Evolutionary conservation across 257 asterid species (phyloP).

Genomic region (Solanum rostratum): DNA sequence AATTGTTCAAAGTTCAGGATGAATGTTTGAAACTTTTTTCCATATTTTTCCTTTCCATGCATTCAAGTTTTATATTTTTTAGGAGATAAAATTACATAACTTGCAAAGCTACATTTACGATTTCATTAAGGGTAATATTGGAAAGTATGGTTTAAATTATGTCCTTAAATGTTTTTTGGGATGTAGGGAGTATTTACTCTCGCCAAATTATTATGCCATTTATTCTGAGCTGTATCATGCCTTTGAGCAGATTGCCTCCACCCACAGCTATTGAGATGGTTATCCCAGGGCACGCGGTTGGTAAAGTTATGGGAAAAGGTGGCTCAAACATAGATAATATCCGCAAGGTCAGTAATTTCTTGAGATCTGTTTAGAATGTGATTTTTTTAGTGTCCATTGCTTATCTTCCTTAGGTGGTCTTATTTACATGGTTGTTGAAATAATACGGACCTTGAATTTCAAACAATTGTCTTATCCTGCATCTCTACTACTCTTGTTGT

Average conservation of each 20-base stretch:
- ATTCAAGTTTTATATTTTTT: no score
- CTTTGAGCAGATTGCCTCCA: slow-evolving; percentile 58
- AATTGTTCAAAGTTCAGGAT: no score
- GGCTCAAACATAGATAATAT: slow-evolving; percentile 88
- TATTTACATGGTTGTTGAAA: not conserved
- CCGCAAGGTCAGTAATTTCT: slow-evolving; percentile 50
- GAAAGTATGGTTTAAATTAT: no score
- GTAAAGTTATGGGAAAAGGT: slow-evolving; percentile 83
- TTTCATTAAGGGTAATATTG: no score
- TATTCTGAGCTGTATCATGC: not conserved
- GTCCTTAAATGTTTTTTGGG: no score
- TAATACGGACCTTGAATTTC: not conserved
- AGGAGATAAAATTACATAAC: no score
- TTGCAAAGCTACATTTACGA: no score
- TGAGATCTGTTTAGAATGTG: not conserved
- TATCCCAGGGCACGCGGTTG: slow-evolving; percentile 74
- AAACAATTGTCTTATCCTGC: not conserved
- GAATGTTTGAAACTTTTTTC: no score
- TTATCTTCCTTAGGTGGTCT: not conserved
- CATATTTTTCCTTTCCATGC: no score
- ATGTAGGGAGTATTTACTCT: not conserved
- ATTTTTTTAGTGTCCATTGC: not conserved
- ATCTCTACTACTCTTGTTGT: not conserved
- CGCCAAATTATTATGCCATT: not conserved
- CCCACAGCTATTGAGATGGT: slow-evolving; percentile 71